Evolutionary conservation across 129 eudicot genomes (phyloP).

Genomic region (Flaveria robusta): DNA sequence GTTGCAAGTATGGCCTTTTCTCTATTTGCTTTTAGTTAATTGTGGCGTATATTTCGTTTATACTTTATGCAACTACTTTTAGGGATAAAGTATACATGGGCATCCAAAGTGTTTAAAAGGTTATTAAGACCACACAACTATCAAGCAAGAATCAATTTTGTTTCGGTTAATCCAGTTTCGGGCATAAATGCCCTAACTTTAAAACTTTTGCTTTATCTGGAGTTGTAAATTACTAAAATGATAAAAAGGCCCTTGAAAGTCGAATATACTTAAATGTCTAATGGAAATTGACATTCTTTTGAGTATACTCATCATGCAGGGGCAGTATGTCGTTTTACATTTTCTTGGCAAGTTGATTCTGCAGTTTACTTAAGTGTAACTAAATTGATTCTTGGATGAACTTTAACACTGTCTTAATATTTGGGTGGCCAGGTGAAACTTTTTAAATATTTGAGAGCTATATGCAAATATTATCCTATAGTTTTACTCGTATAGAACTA

Average conservation of each 20-base stretch:
- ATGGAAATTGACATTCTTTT: neutral
- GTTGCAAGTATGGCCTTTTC: conserved; percentile 75
- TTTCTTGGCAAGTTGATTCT: neutral
- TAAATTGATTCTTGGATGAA: neutral
- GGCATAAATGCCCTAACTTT: neutral
- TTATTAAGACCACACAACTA: neutral
- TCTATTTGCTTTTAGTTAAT: conserved; percentile 7
- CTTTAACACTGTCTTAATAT: neutral
- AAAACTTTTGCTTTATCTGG: neutral
- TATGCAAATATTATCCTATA: neutral
- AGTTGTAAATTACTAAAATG: neutral
- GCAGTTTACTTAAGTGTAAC: neutral
- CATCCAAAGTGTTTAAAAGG: neutral
- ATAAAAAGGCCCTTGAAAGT: neutral
- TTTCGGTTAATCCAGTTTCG: neutral
- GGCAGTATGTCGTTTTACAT: neutral
- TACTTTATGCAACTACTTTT: neutral
- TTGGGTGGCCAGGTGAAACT: too few relatives aligned
- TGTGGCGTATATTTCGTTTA: neutral
- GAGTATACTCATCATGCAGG: neutral
- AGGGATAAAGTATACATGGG: neutral
- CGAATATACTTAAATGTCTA: neutral
- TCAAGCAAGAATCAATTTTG: neutral
- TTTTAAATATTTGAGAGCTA: neutral
- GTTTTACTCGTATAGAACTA: neutral